Conservation (phyloP, 345 rosid genomes). For the Citrus sp. region DNA sequence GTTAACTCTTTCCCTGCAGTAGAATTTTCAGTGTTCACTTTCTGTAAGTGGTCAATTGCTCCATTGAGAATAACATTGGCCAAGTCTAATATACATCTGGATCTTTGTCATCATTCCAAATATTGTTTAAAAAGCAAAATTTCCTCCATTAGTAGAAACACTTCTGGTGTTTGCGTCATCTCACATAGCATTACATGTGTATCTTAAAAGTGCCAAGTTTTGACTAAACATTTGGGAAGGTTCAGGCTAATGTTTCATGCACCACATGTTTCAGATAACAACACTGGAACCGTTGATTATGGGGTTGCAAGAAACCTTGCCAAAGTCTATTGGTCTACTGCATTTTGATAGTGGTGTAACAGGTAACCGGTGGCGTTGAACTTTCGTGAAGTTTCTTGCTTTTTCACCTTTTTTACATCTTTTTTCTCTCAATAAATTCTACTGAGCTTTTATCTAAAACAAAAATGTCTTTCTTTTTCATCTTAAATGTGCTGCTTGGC, state of each 20-base stretch:
- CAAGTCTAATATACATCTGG: neutral
- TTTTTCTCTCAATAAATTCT: no score
- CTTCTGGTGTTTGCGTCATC: neutral
- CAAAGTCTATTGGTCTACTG: constrained; percentile 93
- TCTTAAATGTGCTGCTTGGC: neutral
- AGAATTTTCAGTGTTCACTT: neutral
- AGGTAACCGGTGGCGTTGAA: constrained; percentile 40
- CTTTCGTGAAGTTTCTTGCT: neutral
- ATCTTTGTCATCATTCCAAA: no score
- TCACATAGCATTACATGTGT: neutral
- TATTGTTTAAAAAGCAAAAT: neutral
- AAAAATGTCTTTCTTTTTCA: neutral
- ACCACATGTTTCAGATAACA: constrained; percentile 51
- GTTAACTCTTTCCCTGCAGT: no score
- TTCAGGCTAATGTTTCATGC: constrained; percentile 16
- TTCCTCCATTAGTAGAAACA: neutral
- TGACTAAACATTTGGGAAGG: neutral
- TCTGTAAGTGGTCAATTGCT: neutral
- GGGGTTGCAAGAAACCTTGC: constrained; percentile 89
- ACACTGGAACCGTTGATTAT: constrained; percentile 80
- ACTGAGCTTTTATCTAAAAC: no score
- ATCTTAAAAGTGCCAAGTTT: neutral
- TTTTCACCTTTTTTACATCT: no score
- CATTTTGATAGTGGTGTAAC: constrained; percentile 93
- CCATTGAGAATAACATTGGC: neutral